Evolutionary conservation across 345 rosid genomes (phyloP).

Genomic region (Eucalyptus leucophloia): DNA sequence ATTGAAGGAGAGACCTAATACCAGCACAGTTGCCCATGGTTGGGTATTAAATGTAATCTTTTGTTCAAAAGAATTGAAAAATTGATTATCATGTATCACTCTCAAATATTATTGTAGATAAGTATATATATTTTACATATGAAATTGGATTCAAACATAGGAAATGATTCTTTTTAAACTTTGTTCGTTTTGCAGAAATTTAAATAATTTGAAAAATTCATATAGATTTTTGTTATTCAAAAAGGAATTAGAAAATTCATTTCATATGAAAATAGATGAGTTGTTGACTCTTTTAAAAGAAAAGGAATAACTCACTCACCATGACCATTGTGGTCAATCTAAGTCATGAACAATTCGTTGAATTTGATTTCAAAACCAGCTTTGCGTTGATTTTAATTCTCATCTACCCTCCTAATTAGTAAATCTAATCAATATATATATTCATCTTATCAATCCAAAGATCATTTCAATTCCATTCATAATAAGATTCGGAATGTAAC

Average conservation of each 20-base stretch:
- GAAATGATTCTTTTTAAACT: background rate
- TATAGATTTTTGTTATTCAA: background rate
- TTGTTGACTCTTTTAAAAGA: background rate
- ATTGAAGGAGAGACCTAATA: no score
- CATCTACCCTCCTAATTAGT: background rate
- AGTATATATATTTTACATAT: background rate
- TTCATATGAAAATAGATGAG: background rate
- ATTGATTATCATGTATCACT: background rate
- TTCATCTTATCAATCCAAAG: background rate
- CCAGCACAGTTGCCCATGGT: no score
- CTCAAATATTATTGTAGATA: background rate
- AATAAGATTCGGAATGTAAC: no score
- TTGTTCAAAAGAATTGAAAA: background rate
- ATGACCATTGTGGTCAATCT: background rate
- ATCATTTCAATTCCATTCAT: no score
- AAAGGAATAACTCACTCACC: background rate
- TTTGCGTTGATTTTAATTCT: background rate
- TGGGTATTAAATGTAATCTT: fast-evolving
- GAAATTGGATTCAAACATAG: background rate
- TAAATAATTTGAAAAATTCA: background rate
- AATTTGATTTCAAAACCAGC: background rate
- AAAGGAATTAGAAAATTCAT: background rate
- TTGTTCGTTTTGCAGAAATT: fast-evolving
- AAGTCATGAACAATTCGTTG: background rate
- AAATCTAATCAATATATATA: background rate